Conservation (phyloP, 2,329 filamentous ascomycete genomes). For the Cadophora gregata region DNA sequence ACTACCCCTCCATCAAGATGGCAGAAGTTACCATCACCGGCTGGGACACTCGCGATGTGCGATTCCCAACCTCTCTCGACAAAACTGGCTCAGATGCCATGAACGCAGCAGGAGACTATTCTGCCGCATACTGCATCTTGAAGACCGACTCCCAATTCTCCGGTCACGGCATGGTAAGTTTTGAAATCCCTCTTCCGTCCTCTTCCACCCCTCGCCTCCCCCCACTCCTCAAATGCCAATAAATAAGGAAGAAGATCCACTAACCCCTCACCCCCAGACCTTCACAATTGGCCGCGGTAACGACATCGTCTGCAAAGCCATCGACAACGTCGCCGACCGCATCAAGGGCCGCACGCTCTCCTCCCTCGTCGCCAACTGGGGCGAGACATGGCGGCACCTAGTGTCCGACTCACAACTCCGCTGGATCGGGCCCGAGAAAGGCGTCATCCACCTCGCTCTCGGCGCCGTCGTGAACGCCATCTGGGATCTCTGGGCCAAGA, state of each 20-base stretch:
- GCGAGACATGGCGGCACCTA: conserved; percentile 88
- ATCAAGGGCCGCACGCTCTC: conserved; percentile 77
- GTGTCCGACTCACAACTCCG: conserved; percentile 88
- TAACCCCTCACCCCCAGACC: conserved; percentile 52
- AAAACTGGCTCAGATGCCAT: conserved; percentile 97
- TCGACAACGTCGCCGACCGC: conserved; percentile 77
- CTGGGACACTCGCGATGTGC: conserved; percentile 74
- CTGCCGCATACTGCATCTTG: conserved; percentile 91
- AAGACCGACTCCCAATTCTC: conserved; percentile 74
- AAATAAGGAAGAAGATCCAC: conserved; percentile 18
- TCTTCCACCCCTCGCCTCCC: neutral
- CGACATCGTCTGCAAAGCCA: conserved; percentile 88
- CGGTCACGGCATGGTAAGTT: conserved; percentile 77
- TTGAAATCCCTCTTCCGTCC: neutral
- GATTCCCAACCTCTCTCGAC: conserved; percentile 90
- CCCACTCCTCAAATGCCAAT: neutral
- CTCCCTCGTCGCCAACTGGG: conserved; percentile 81
- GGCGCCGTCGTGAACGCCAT: conserved; percentile 89
- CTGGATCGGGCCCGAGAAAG: conserved; percentile 95
- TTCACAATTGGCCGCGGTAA: conserved; percentile 91
- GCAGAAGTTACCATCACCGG: conserved; percentile 73
- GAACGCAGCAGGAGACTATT: conserved; percentile 94
- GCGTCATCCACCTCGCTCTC: conserved; percentile 89
- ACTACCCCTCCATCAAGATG: conserved; percentile 44
- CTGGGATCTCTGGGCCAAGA: conserved; percentile 96